Conservation (phyloP, 2,329 filamentous ascomycete species). For the Diaporthe ilicicola region DNA sequence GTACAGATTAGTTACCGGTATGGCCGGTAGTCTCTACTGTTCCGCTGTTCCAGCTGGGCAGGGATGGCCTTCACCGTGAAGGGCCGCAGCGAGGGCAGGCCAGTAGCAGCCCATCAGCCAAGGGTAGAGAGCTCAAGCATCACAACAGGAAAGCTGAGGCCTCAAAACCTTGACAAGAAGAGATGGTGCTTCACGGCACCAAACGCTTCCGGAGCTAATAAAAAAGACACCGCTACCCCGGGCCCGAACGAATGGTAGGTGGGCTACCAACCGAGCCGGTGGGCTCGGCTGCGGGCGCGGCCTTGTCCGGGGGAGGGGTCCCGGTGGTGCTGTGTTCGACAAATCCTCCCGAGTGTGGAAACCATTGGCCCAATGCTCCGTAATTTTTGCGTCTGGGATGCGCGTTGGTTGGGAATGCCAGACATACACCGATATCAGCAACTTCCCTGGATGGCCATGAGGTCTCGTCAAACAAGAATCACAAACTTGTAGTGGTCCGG, state of each 20-base stretch:
- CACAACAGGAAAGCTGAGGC: not conserved
- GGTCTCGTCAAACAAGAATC: not conserved
- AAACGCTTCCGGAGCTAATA: constrained; percentile 9
- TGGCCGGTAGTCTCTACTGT: not conserved
- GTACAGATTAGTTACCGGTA: not conserved
- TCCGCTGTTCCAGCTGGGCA: not conserved
- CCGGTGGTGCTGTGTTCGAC: not conserved
- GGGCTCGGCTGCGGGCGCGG: constrained; percentile 9
- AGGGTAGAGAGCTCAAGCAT: not conserved
- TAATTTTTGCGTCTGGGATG: not conserved
- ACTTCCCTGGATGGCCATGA: too few species aligned
- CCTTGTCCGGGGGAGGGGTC: not conserved
- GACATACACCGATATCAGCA: not conserved
- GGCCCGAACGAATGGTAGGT: constrained; percentile 5
- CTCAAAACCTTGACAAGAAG: not conserved
- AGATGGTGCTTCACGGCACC: constrained; percentile 10
- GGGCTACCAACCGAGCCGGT: constrained; percentile 11
- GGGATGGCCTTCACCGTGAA: not conserved
- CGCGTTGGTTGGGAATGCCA: not conserved
- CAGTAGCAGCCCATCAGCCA: not conserved
- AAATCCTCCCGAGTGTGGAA: not conserved
- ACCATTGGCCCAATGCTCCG: not conserved
- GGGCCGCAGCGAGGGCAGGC: not conserved
- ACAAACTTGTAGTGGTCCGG: not conserved
- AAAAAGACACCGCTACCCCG: not conserved